Evolutionary conservation across 306 rosid genomes (phyloP).

Genomic region (Vigna radiata): DNA sequence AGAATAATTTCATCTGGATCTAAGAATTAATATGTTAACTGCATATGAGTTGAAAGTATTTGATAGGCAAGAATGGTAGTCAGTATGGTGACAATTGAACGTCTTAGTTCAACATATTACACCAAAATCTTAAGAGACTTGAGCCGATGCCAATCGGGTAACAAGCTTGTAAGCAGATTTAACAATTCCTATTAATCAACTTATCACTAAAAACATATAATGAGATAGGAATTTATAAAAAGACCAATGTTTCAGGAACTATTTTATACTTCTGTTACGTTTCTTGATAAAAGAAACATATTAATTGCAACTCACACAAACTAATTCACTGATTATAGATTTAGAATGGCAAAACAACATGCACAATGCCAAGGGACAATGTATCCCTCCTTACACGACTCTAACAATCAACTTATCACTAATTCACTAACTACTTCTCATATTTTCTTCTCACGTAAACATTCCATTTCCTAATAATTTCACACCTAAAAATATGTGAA

Average conservation of each 20-base stretch:
- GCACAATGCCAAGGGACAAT: too few species aligned
- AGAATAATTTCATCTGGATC: neutral
- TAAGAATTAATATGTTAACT: neutral
- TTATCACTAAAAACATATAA: neutral
- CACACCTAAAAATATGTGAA: neutral
- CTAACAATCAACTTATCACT: too few species aligned
- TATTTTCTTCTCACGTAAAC: too few species aligned
- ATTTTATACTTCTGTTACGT: neutral
- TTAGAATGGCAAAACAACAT: too few species aligned
- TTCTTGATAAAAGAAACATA: too few species aligned
- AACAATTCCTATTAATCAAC: neutral
- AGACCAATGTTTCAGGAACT: neutral
- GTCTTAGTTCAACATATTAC: neutral
- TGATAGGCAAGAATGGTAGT: constrained; percentile 5
- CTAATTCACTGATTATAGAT: too few species aligned
- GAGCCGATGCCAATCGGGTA: neutral
- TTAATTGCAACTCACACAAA: too few species aligned
- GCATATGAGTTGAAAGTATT: neutral
- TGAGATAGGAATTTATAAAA: neutral
- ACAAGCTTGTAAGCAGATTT: neutral
- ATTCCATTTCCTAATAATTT: neutral
- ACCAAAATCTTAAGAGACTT: neutral
- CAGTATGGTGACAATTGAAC: neutral
- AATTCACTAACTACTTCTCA: too few species aligned
- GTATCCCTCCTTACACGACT: too few species aligned